Percentiles rank a stretch among this genome's conserved stretches.
These are phyloP conservation scores for Wallacemonas rigidus DNA, from an alignment of 208 protist species.

Conservation along the genomic window DNA sequence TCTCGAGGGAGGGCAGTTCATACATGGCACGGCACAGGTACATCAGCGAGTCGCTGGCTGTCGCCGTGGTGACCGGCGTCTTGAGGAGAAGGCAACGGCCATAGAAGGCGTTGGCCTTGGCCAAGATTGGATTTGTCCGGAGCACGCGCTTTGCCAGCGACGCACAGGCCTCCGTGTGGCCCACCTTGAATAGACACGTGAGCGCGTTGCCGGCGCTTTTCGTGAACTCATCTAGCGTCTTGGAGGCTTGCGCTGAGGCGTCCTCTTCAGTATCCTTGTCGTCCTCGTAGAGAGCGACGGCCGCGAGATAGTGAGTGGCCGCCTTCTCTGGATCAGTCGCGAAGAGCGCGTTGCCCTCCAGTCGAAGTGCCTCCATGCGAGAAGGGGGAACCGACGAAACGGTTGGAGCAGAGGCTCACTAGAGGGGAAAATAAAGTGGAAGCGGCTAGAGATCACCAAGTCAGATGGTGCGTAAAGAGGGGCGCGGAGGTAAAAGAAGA, in stretches of 20 bases:
- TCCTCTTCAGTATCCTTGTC: slow-evolving; percentile 14
- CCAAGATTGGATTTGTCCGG: slow-evolving; percentile 62
- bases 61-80: slow-evolving; percentile 19
- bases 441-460: too few species aligned
- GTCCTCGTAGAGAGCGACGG: slow-evolving; percentile 53
- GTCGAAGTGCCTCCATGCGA: slow-evolving; percentile 71
- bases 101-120: slow-evolving; percentile 84
- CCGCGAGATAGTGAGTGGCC: slow-evolving; percentile 48
- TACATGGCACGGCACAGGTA: slow-evolving; percentile 80
- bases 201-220: slow-evolving; percentile 84
- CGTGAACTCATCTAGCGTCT: slow-evolving; percentile 72
- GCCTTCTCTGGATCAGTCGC: slow-evolving; percentile 49
- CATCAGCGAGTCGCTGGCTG: slow-evolving; percentile 32
- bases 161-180: slow-evolving; percentile 41
- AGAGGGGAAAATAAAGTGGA: too few species aligned
- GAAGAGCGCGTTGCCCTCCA: slow-evolving; percentile 72
- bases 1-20: slow-evolving; percentile 59
- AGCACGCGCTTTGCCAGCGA: slow-evolving; percentile 51
- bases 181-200: slow-evolving; percentile 75
- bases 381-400: neutral
- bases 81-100: slow-evolving; percentile 51
- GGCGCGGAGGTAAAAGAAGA: too few species aligned
- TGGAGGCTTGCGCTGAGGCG: neutral
- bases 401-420: too few species aligned
- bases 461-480: too few species aligned